Conservation (phyloP, 768 basidiomycete genomes). For the Pleurotus salmoneostramineus region DNA sequence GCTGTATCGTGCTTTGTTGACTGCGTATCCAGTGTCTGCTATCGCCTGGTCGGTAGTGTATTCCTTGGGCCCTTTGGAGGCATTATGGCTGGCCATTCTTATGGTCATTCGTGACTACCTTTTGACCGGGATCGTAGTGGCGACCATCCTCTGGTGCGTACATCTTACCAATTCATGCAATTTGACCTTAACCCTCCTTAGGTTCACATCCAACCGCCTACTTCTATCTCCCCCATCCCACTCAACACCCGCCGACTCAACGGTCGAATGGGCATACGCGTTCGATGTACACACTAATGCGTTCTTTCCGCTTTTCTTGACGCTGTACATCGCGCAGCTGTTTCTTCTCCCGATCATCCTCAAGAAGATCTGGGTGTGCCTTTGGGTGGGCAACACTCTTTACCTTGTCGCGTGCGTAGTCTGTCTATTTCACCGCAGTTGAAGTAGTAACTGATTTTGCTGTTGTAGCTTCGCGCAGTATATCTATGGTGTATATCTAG, state of each 20-base stretch:
- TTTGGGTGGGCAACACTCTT: conserved; percentile 89
- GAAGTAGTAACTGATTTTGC: not conserved
- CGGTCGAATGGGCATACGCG: conserved; percentile 90
- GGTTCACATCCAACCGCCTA: conserved; percentile 70
- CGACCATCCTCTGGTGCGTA: conserved; percentile 73
- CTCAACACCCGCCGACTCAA: conserved; percentile 63
- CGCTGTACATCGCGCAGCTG: conserved; percentile 85
- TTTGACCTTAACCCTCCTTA: conserved; percentile 19
- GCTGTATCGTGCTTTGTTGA: not conserved
- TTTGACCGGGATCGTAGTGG: conserved; percentile 65
- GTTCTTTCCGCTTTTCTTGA: conserved; percentile 92
- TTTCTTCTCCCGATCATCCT: conserved; percentile 82
- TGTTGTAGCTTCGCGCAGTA: conserved; percentile 79
- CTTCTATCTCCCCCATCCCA: conserved; percentile 71
- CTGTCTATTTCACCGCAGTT: not conserved
- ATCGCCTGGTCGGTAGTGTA: conserved; percentile 87
- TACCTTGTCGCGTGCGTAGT: conserved; percentile 71
- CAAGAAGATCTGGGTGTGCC: conserved; percentile 88
- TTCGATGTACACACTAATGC: conserved; percentile 97
- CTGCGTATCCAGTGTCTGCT: conserved; percentile 56
- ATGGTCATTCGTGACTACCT: conserved; percentile 93
- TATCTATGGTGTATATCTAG: conserved; percentile 86
- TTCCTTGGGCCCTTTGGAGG: conserved; percentile 51
- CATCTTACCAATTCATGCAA: not conserved
- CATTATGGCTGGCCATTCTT: conserved; percentile 61